Evolutionary conservation across 495 filamentous ascomycete species (phyloP).

Genomic region (Lasiosphaeria ovina): DNA sequence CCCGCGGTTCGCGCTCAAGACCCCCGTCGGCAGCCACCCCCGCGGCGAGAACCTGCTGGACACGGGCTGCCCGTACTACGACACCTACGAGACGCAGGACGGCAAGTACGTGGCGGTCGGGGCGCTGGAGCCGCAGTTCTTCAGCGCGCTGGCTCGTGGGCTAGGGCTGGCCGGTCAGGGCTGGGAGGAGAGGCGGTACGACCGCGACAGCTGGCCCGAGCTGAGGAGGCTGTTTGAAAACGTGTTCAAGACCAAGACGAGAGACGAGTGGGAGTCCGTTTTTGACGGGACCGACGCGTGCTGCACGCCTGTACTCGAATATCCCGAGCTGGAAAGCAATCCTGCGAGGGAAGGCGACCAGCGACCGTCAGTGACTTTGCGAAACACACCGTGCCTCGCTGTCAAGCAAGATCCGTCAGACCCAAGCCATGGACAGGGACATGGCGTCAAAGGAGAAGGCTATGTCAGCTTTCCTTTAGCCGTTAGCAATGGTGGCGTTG

Average conservation of each 20-base stretch:
- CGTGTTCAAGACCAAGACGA: slow-evolving; percentile 69
- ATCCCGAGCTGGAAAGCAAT: slow-evolving; percentile 63
- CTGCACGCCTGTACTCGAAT: slow-evolving; percentile 79
- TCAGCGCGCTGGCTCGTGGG: slow-evolving; percentile 60
- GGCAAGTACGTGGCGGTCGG: slow-evolving; percentile 86
- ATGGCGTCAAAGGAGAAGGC: slow-evolving; percentile 53
- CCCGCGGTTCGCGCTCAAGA: slow-evolving; percentile 62
- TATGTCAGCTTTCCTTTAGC: slow-evolving; percentile 60
- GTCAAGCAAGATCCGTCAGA: slow-evolving; percentile 40
- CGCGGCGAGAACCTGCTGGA: slow-evolving; percentile 80
- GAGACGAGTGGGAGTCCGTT: slow-evolving; percentile 76
- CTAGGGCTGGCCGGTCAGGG: slow-evolving; percentile 53
- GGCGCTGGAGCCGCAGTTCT: slow-evolving; percentile 86
- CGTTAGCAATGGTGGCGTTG: slow-evolving; percentile 69
- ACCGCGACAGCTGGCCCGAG: slow-evolving; percentile 62
- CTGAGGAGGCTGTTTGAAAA: slow-evolving; percentile 59
- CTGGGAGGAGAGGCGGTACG: slow-evolving; percentile 53
- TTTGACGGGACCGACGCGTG: slow-evolving; percentile 93
- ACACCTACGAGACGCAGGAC: slow-evolving; percentile 81
- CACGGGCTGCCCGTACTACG: slow-evolving; percentile 82
- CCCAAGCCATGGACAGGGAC: slow-evolving; percentile 45
- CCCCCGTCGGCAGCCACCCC: slow-evolving; percentile 54
- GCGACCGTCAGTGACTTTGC: slow-evolving; percentile 68
- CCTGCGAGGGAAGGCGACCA: slow-evolving; percentile 63
- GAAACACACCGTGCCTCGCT: slow-evolving; percentile 59